phyloP scores from a whole-genome alignment of 2,329 filamentous ascomycete species.

The Albophoma yamanashiensis region DNA sequence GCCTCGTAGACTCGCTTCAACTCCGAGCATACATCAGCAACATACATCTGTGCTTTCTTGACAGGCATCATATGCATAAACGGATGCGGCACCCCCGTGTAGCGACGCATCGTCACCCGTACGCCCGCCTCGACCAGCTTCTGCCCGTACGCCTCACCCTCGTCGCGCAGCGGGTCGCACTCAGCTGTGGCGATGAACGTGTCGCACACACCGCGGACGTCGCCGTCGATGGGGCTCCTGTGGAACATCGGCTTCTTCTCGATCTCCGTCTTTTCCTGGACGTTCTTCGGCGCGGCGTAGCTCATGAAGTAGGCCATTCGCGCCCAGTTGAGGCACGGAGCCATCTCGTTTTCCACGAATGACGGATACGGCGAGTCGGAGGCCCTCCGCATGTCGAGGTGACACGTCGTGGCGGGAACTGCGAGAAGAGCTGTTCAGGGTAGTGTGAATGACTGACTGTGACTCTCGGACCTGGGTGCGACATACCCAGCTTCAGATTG shows the following conservation, averaged over 20 bases:
- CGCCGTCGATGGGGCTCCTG: conserved; percentile 1
- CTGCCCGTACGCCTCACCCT: conserved; percentile 3
- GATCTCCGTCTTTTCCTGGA: neutral
- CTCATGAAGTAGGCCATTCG: conserved; percentile 3
- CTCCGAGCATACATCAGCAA: conserved; percentile 2
- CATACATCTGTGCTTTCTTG: conserved; percentile 4
- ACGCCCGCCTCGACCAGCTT: conserved; percentile 1
- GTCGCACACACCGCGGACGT: conserved; percentile 2
- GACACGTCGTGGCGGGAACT: neutral
- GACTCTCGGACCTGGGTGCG: neutral
- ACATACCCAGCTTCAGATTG: conserved; percentile 1
- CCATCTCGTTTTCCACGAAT: conserved; percentile 1
- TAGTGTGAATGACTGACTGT: neutral
- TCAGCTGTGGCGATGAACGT: conserved; percentile 3
- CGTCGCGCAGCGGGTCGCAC: conserved; percentile 4
- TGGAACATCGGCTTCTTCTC: neutral
- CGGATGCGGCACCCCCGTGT: conserved; percentile 2
- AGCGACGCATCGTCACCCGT: neutral
- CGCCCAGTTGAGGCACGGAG: conserved; percentile 3
- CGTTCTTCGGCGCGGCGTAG: neutral
- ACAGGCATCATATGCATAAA: conserved; percentile 2
- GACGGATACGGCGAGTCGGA: conserved; percentile 1
- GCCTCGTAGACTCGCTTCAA: neutral
- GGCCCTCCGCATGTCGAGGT: neutral
- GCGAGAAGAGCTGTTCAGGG: neutral